Percentiles rank a stretch among this genome's conserved stretches.
Evolutionary conservation across 495 filamentous ascomycete species (phyloP).

Genomic region (Penicillium cosmopolitanum): DNA sequence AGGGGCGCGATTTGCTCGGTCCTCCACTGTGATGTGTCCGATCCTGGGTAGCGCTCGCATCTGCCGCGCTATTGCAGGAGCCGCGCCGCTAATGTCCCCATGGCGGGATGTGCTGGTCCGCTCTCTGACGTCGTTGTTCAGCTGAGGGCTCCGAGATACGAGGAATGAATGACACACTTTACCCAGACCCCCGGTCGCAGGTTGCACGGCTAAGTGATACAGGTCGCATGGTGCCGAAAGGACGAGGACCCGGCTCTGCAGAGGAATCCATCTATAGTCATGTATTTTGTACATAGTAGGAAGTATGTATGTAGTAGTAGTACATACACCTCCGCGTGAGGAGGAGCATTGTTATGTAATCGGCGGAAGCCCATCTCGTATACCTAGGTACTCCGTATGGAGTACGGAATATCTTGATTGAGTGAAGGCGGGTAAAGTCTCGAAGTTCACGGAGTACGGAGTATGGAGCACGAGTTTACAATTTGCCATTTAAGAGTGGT

Average conservation of each 20-base stretch:
- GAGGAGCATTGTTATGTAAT: not conserved
- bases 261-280: not conserved
- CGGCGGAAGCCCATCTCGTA: no score
- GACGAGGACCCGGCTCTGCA: not conserved
- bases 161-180: constrained; percentile 12
- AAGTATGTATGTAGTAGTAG: not conserved
- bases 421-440: no score
- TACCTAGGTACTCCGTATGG: no score
- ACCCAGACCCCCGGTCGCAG: constrained; percentile 8
- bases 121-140: constrained; percentile 39
- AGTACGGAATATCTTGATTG: no score
- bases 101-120: constrained; percentile 29
- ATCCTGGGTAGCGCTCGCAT: constrained; percentile 23
- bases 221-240: constrained; percentile 25
- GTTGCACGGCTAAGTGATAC: constrained; percentile 22
- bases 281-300: not conserved
- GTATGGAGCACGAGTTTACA: no score
- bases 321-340: not conserved
- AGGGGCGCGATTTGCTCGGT: constrained; percentile 1
- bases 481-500: no score
- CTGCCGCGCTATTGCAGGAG: constrained; percentile 36
- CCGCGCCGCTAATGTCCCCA: constrained; percentile 33
- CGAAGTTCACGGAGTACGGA: no score
- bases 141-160: constrained; percentile 20
- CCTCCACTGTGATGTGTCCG: constrained; percentile 32